A percentile compares a stretch with the other conserved stretches of the same genome.
These are phyloP conservation scores for Aspergillus pseudoterreus DNA, from an alignment of 2,329 filamentous ascomycete genomes.

Conservation along the genomic window DNA sequence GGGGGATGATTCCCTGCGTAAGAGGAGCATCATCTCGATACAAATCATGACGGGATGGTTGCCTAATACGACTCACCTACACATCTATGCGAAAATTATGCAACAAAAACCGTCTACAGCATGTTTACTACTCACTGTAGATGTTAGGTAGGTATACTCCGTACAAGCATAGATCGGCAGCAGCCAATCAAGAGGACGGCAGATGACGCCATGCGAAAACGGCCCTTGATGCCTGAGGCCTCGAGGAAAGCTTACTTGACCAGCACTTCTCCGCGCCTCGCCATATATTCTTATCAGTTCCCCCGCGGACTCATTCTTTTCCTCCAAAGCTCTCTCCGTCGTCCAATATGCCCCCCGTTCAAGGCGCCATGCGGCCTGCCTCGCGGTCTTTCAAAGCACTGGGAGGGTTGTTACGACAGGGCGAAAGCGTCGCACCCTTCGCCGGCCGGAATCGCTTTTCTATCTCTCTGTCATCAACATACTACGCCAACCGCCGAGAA, in stretches of 20 bases:
- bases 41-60: no score
- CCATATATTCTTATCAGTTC: no score
- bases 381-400: conserved; percentile 11
- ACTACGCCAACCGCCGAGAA: conserved; percentile 6
- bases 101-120: no score
- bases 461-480: neutral
- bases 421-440: conserved; percentile 3
- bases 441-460: conserved; percentile 9
- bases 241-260: no score
- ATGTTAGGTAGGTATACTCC: no score
- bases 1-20: no score
- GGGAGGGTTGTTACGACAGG: conserved; percentile 7
- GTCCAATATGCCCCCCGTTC: conserved; percentile 15
- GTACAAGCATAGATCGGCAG: neutral
- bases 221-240: neutral
- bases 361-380: conserved; percentile 13
- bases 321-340: neutral
- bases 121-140: no score
- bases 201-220: conserved; percentile 13
- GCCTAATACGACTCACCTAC: no score
- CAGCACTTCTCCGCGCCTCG: no score
- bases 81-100: no score
- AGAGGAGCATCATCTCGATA: no score
- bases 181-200: conserved; percentile 4
- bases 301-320: no score